These are phyloP conservation scores for Phaeoacremonium minimum DNA, from an alignment of 2,329 filamentous ascomycete genomes.

Conservation along the genomic window DNA sequence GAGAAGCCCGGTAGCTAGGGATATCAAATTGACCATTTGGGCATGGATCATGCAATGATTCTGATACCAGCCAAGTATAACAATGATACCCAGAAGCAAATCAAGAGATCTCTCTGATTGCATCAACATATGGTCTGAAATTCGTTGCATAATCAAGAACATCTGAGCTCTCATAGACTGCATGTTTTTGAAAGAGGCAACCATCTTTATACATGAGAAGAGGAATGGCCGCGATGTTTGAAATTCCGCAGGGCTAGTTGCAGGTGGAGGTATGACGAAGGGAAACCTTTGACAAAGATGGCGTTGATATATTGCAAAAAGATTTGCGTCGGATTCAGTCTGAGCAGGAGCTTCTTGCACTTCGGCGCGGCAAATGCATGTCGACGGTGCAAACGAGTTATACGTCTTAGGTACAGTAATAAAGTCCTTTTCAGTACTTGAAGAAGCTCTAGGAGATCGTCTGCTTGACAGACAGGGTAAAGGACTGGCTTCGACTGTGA, in stretches of 20 bases:
- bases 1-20: conserved; percentile 40
- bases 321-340: conserved; percentile 39
- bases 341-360: conserved; percentile 30
- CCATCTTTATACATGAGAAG: conserved; percentile 44
- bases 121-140: conserved; percentile 45
- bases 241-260: conserved; percentile 29
- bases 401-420: conserved; percentile 34
- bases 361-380: conserved; percentile 42
- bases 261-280: conserved; percentile 38
- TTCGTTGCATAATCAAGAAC: conserved; percentile 38
- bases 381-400: conserved; percentile 38
- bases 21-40: conserved; percentile 46
- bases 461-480: too few species aligned
- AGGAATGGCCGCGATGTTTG: conserved; percentile 38
- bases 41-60: conserved; percentile 50
- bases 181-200: conserved; percentile 40
- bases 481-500: too few species aligned
- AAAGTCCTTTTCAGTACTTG: too few species aligned
- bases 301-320: conserved; percentile 38
- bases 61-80: conserved; percentile 47
- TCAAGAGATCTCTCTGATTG: conserved; percentile 46
- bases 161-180: conserved; percentile 45
- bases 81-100: conserved; percentile 41
- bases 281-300: conserved; percentile 39
- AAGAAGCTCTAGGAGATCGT: too few species aligned